Base-by-base conservation (phyloP, 2,329 filamentous ascomycete genomes). In the Diaporthe humulicola region DNA sequence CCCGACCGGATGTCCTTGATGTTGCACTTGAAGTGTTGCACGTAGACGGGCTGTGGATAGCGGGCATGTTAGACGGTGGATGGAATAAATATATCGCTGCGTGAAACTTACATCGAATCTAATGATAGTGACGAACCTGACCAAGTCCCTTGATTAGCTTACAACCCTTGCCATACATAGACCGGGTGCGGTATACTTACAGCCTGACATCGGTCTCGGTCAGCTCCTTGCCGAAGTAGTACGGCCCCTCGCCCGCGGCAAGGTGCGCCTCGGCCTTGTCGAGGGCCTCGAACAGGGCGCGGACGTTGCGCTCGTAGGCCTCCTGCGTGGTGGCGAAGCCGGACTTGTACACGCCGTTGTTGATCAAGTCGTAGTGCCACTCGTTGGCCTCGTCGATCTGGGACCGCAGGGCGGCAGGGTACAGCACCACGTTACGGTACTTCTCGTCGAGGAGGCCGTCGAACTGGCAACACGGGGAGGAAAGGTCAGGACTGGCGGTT, bases 21-120 rank as follows among this genome's bases (percentile, higher is more conserved):
- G 85, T 98, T 98, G 87, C 93, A 96, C 85, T 94, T 94, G 88
- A 96, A 96, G 84, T 96, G 93, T 85, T 97, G 95, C 71, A 97
- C 93, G 81, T 97, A 97, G 79, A 95, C 93, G 40, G 88, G 87
- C 84, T 88, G 70, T 22, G 25, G 15, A 1, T 25, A 4, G 22
- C 6, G 42, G 7, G 7, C 8, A 15, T 14, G 60, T 67, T n/a
- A 67, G 42, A 50, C 5, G 15, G n/a, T 7, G 38, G 17, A 36
- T 15, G 30, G 15, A 19, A 15, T 40, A 10, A 25, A 57, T 19
- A 7, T 14, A n/a, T 48, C 10, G 12, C 30, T 2, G n/a, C 7
- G 15, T 2, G n/a, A 40, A 40, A 80, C 84, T 82, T 76, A 85
- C 84, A 78, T 96, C 94, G 81, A 95, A 95, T 45, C 93, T 91